These are phyloP conservation scores for Proliferodiscus dingleyae DNA, from an alignment of 2,329 filamentous ascomycete species.

Conservation along the genomic window DNA sequence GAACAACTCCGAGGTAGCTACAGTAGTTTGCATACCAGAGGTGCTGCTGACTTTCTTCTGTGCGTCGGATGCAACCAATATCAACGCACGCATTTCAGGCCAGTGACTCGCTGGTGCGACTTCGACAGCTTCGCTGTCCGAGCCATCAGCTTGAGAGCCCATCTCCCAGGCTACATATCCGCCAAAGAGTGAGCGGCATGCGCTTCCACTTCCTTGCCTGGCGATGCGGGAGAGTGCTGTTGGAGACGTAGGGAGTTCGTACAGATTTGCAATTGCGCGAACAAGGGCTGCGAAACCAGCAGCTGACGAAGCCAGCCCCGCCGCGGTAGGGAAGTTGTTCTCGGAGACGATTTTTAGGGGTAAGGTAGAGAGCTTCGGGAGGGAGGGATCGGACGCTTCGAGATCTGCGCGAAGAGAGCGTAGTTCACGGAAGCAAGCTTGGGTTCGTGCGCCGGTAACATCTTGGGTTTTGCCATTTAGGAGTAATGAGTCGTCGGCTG, in stretches of 20 bases:
- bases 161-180: conserved; percentile 95
- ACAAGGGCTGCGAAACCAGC: conserved; percentile 69
- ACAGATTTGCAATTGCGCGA: conserved; percentile 85
- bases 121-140: conserved; percentile 81
- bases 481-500: conserved; percentile 64
- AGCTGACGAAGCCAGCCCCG: conserved; percentile 73
- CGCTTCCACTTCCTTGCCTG: conserved; percentile 88
- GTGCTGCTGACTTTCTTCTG: conserved; percentile 96
- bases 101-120: conserved; percentile 87
- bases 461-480: conserved; percentile 83
- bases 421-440: conserved; percentile 87
- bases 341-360: conserved; percentile 84
- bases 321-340: conserved; percentile 99
- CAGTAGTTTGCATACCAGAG: conserved; percentile 94
- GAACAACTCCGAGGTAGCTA: conserved; percentile 87
- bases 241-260: conserved; percentile 74
- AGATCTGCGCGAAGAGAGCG: conserved; percentile 70
- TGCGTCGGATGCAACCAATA: conserved; percentile 85
- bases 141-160: conserved; percentile 70
- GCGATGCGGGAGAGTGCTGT: conserved; percentile 85
- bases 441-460: conserved; percentile 82
- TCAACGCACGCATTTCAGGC: conserved; percentile 89
- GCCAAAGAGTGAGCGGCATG: conserved; percentile 88
- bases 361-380: conserved; percentile 76
- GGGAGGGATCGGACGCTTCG: conserved; percentile 64